phyloP scores from a whole-genome alignment of 148 eudicot species.

The Persicaria tinctoria region DNA sequence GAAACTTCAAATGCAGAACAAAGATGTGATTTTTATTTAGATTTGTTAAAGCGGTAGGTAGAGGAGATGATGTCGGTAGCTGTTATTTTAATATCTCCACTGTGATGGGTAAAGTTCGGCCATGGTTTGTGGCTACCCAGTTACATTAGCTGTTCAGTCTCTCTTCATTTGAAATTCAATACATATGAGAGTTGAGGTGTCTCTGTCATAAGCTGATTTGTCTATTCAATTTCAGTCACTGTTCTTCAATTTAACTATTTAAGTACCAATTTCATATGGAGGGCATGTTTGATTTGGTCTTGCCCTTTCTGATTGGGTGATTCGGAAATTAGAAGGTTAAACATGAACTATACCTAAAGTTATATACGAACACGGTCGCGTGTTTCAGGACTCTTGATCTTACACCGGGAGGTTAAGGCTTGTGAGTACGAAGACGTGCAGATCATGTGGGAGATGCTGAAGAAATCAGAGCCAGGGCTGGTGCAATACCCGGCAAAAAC shows the following conservation, averaged over 20 bases:
- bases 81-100: neutral
- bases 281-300: neutral
- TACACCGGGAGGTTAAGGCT: constrained; percentile 35
- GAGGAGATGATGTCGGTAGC: neutral
- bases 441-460: constrained; percentile 44
- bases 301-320: neutral
- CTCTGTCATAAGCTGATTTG: neutral
- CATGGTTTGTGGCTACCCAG: neutral
- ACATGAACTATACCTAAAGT: neutral
- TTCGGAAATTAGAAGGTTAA: no score
- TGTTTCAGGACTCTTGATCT: constrained; percentile 28
- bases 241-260: neutral
- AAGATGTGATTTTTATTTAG: neutral
- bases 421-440: constrained; percentile 53
- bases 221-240: constrained; percentile 2
- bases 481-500: constrained; percentile 10
- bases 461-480: constrained; percentile 18
- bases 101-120: neutral
- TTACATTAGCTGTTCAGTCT: neutral
- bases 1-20: neutral
- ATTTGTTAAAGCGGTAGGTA: neutral
- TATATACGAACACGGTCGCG: neutral
- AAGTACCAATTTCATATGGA: neutral
- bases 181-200: neutral
- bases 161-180: neutral